Percentiles rank a stretch among this genome's conserved stretches.
These are phyloP conservation scores for Endoconidiophora polonica DNA, from an alignment of 2,329 filamentous ascomycete species.

Conservation along the genomic window DNA sequence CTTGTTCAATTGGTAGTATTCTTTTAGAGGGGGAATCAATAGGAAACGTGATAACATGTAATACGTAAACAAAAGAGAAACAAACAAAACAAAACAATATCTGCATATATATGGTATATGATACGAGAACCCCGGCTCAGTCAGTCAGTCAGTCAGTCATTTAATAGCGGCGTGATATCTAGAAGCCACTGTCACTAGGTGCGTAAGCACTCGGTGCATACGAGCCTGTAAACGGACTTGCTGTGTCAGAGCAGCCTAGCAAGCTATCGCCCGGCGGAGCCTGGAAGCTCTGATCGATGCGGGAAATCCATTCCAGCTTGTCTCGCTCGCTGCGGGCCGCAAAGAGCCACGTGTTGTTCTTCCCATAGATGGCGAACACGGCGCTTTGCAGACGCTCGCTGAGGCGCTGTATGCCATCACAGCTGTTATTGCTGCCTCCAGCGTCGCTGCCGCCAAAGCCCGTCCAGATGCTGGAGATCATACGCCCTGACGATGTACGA, in stretches of 20 bases:
- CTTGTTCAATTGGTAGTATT: too few species aligned
- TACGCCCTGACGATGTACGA: slow-evolving; percentile 32
- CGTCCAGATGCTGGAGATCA: slow-evolving; percentile 40
- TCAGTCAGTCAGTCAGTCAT: too few species aligned
- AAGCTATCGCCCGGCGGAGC: slow-evolving; percentile 27
- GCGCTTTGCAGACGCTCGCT: slow-evolving; percentile 46
- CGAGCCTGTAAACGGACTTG: slow-evolving; percentile 3
- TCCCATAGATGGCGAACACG: slow-evolving; percentile 88
- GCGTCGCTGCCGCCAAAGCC: slow-evolving; percentile 25
- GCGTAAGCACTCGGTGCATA: slow-evolving; percentile 6
- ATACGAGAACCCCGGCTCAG: too few species aligned
- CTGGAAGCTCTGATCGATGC: slow-evolving; percentile 65
- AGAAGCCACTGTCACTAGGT: not conserved
- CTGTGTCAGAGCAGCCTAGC: not conserved
- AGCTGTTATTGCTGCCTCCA: slow-evolving; percentile 9
- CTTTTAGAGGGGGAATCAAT: too few species aligned
- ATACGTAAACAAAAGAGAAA: too few species aligned
- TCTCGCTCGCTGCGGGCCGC: slow-evolving; percentile 76
- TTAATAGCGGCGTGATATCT: not conserved
- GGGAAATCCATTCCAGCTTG: slow-evolving; percentile 93
- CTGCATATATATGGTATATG: too few species aligned
- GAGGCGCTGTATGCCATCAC: slow-evolving; percentile 31
- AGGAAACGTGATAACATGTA: too few species aligned
- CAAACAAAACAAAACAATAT: too few species aligned
- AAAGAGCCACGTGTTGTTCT: slow-evolving; percentile 90